Percentiles rank a stretch among this genome's conserved stretches.
phyloP scores from a whole-genome alignment of 139 green algal species.

The Desmodesmus armatus region DNA sequence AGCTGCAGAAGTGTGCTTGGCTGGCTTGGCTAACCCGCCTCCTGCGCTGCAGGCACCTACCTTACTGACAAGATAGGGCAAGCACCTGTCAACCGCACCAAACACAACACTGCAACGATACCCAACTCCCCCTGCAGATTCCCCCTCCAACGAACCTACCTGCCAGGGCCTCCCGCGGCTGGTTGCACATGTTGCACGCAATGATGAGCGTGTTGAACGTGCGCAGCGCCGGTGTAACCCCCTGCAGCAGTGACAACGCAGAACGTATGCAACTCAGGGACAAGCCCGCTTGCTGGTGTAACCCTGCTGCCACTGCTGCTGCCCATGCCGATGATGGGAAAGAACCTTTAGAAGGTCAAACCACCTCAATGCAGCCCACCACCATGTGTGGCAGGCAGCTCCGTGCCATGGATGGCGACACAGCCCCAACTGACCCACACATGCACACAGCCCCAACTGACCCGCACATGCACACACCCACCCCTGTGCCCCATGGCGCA shows the following conservation, averaged over 20 bases:
- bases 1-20: too few species aligned
- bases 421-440: background rate
- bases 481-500: background rate
- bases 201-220: constrained; percentile 93
- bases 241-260: constrained; percentile 40
- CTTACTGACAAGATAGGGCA: too few species aligned
- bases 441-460: background rate
- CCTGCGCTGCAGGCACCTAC: too few species aligned
- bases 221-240: constrained; percentile 82
- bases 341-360: background rate
- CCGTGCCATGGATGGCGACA: too few species aligned
- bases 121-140: too few species aligned
- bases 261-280: background rate
- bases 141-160: too few species aligned
- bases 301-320: background rate
- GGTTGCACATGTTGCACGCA: constrained; percentile 88
- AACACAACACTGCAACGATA: too few species aligned
- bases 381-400: too few species aligned
- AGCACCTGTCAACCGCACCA: too few species aligned
- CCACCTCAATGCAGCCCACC: too few species aligned
- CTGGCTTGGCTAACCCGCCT: too few species aligned
- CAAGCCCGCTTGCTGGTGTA: background rate
- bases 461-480: background rate
- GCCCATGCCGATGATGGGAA: background rate
- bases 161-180: constrained; percentile 78